A percentile compares a stretch with the other conserved stretches of the same genome.
phyloP scores from a whole-genome alignment of 1,139 yeast species.

The Saccharomycopsis hybrid region DNA sequence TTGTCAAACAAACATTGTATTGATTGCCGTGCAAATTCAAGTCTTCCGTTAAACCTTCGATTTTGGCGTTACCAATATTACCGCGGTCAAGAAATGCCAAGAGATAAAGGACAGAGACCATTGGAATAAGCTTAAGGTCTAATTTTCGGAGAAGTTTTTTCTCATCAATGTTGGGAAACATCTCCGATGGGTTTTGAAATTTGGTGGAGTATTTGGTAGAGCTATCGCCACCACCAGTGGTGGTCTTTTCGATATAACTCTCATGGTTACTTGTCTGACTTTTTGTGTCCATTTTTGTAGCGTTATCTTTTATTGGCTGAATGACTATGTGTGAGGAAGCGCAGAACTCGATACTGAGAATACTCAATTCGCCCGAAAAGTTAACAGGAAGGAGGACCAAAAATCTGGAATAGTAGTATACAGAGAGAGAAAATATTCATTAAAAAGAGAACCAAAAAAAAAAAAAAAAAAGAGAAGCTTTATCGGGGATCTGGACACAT shows the following conservation, averaged over 20 bases:
- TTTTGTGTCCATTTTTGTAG: too few relatives aligned
- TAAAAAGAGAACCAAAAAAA: too few relatives aligned
- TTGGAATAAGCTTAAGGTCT: slow-evolving; percentile 41
- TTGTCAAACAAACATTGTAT: slow-evolving; percentile 47
- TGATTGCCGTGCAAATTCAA: slow-evolving; percentile 41
- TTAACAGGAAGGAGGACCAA: too few relatives aligned
- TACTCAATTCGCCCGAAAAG: too few relatives aligned
- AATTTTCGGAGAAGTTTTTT: slow-evolving; percentile 36
- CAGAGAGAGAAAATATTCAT: too few relatives aligned
- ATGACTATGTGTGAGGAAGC: too few relatives aligned
- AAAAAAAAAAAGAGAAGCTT: too few relatives aligned
- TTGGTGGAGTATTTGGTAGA: slow-evolving; percentile 1
- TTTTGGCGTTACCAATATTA: slow-evolving; percentile 55
- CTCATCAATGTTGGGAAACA: slow-evolving; percentile 27
- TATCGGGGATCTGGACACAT: too few relatives aligned
- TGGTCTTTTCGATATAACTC: too few relatives aligned
- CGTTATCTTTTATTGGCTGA: too few relatives aligned
- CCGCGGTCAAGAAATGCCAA: slow-evolving; percentile 53
- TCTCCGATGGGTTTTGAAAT: slow-evolving; percentile 1
- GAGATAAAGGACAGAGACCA: slow-evolving; percentile 44
- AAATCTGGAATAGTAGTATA: too few relatives aligned
- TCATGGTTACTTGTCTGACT: neutral
- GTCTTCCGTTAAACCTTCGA: slow-evolving; percentile 51
- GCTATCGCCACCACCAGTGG: neutral
- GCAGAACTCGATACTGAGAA: too few relatives aligned